These are phyloP conservation scores for Dicorynia guianensis DNA, from an alignment of 306 rosid genomes.

Conservation along the genomic window DNA sequence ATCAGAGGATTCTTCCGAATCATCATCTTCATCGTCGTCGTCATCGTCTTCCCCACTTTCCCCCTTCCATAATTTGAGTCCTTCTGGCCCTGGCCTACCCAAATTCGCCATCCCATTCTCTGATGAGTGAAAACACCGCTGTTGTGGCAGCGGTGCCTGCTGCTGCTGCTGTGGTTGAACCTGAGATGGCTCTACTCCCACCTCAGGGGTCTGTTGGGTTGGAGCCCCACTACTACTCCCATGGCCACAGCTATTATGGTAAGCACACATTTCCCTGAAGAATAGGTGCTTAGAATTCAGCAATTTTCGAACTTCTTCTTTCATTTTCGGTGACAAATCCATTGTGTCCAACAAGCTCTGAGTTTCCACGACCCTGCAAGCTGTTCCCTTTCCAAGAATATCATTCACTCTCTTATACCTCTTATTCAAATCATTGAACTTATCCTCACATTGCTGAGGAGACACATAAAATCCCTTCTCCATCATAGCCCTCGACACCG, in stretches of 20 bases:
- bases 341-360: constrained; percentile 76
- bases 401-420: constrained; percentile 97
- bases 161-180: constrained; percentile 20
- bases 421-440: constrained; percentile 90
- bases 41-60: constrained; percentile 54
- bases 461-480: constrained; percentile 90
- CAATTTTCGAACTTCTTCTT: constrained; percentile 79
- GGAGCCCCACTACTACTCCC: constrained; percentile 34
- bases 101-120: constrained; percentile 50
- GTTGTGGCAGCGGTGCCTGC: constrained; percentile 45
- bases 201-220: constrained; percentile 53
- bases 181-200: constrained; percentile 49
- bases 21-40: constrained; percentile 51
- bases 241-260: constrained; percentile 85
- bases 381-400: constrained; percentile 90
- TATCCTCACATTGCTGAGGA: constrained; percentile 97
- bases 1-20: constrained; percentile 56
- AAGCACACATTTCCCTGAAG: constrained; percentile 98
- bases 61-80: constrained; percentile 48
- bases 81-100: constrained; percentile 50
- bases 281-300: constrained; percentile 90
- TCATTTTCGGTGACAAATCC: constrained; percentile 79
- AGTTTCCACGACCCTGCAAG: constrained; percentile 88
- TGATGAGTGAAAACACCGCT: constrained; percentile 63
- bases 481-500: constrained; percentile 94